Evolutionary conservation across 164 flowering plant genomes (phyloP), one percentile per base, ranked within the genome.

Genomic region (Dillenia turbinata): DNA sequence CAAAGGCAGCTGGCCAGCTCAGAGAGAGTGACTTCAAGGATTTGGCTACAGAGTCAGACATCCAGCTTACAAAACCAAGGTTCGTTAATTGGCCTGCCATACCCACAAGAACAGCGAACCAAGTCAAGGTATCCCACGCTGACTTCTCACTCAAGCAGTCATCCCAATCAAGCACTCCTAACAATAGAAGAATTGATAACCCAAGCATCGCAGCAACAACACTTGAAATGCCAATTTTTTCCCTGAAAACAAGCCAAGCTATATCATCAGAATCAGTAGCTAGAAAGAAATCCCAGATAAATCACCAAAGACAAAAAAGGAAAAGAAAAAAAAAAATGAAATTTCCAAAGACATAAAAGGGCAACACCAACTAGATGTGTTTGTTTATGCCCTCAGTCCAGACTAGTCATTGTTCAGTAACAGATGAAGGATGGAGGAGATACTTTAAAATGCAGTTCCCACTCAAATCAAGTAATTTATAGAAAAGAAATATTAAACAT

Each of bases 201-300:
- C 94, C 98, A 65, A 90, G 82, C 92, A 90, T 92, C 10, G 97
- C 98, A 50, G 92, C 82, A 59, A 84, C 87, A 66, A 83, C 98
- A 78, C 98, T 88, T 51, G 96, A 66, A 52, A 92, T 71, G 51
- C 93, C 92, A 69, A 92, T 53, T 53, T 83, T 63, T 10, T 92
- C 98, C 43, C 94, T 89, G 84, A 66, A 68, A 9, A 54, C 17
- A 68, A 3, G 52, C 22, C 47, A 59, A 61, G 49, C 47, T 54
- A 40, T 45, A 60, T 63, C 60, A 76, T 44, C 26, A 56, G 49
- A 9, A 40, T 24, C 11, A 16, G 40, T 48, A 47, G 40, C 40
- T 33, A 33, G 40, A 33, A 33, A 33, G 40, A 33, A 33, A 33
- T 33, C 40, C 40, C 40, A 33, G 40, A 33, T 33, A 33, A 6